These are phyloP conservation scores for Prunella vulgaris DNA, from an alignment of 257 asterid genomes.

Conservation along the genomic window DNA sequence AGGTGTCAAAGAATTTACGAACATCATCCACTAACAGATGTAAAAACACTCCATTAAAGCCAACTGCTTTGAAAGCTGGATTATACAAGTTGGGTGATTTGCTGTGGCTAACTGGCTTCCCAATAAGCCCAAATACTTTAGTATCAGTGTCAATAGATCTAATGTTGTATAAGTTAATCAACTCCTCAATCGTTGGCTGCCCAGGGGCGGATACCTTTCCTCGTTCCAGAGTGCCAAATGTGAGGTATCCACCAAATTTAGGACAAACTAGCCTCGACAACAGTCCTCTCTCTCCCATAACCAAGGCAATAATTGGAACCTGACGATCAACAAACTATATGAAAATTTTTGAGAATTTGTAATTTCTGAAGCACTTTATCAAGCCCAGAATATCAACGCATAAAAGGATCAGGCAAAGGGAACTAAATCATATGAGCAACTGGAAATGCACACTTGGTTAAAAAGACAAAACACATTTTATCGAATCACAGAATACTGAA, in stretches of 20 bases:
- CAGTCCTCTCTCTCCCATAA: constrained; percentile 97
- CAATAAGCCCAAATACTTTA: constrained; percentile 76
- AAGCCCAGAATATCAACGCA: background rate
- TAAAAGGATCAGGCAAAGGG: background rate
- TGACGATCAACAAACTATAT: constrained; percentile 31
- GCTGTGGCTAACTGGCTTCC: constrained; percentile 97
- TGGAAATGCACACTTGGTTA: background rate
- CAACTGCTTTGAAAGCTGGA: constrained; percentile 66
- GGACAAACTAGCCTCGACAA: constrained; percentile 87
- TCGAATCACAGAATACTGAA: background rate
- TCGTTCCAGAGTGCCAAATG: constrained; percentile 79
- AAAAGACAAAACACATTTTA: background rate
- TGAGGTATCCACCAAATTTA: constrained; percentile 94
- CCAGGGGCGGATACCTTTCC: constrained; percentile 98
- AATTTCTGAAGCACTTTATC: background rate
- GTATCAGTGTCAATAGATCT: constrained; percentile 80
- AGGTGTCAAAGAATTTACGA: constrained; percentile 58
- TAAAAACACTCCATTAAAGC: constrained; percentile 67
- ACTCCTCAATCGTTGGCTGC: constrained; percentile 85
- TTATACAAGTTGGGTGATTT: constrained; percentile 86
- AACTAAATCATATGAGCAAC: background rate
- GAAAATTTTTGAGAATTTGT: constrained; percentile 10
- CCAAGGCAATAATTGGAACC: constrained; percentile 95
- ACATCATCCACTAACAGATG: constrained; percentile 85
- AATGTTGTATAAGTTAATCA: constrained; percentile 72